A percentile compares a stretch with the other conserved stretches of the same genome.
Evolutionary conservation across 441 rosid species (phyloP).

Genomic region (Gossypium gossypioides): DNA sequence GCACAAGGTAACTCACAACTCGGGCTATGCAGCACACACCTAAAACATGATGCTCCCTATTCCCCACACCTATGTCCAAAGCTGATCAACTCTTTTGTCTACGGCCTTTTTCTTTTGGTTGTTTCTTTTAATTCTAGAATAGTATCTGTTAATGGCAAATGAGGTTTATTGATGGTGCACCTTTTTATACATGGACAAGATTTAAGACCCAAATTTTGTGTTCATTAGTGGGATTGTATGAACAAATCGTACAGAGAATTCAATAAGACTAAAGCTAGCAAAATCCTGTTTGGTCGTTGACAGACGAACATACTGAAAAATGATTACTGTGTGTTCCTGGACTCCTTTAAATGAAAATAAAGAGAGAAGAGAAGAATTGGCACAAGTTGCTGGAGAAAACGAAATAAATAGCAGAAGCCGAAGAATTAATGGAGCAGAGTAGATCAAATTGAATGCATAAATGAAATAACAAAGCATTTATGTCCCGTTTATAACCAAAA

Average conservation of each 20-base stretch:
- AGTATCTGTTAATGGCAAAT: not conserved
- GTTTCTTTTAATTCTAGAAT: not conserved
- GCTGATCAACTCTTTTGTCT: not conserved
- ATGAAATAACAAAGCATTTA: too few species aligned
- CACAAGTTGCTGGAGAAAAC: too few species aligned
- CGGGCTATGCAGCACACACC: constrained; percentile 2
- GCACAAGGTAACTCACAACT: not conserved
- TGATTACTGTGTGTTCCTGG: not conserved
- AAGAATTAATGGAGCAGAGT: too few species aligned
- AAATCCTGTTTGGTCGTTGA: too few species aligned
- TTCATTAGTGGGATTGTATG: too few species aligned
- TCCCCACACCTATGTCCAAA: not conserved
- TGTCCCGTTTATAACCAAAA: too few species aligned
- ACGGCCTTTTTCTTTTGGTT: not conserved
- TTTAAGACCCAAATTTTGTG: not conserved
- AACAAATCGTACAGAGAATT: not conserved
- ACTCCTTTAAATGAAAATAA: not conserved
- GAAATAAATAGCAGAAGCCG: too few species aligned
- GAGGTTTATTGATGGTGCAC: too few species aligned
- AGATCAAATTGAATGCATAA: too few species aligned
- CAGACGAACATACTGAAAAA: too few species aligned
- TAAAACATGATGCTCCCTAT: constrained; percentile 7
- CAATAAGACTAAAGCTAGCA: too few species aligned
- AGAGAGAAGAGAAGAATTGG: not conserved
- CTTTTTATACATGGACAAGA: not conserved